These are phyloP conservation scores for Cicer cuneatum DNA, from an alignment of 306 rosid genomes.

Conservation along the genomic window DNA sequence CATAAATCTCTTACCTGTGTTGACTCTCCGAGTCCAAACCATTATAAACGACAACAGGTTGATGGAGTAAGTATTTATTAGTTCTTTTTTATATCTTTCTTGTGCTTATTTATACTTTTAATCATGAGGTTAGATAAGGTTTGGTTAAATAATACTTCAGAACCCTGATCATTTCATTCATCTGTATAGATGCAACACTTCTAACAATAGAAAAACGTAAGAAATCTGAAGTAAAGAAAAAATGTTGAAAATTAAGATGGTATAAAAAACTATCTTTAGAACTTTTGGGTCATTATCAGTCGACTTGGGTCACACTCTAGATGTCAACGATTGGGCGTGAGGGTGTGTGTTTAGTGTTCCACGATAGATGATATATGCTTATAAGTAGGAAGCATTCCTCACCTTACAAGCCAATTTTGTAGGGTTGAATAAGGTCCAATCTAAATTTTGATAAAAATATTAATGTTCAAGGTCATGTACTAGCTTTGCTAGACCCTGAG, in stretches of 20 bases:
- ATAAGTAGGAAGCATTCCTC: too few species aligned
- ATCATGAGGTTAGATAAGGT: slow-evolving; percentile 2
- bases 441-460: too few species aligned
- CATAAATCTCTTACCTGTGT: slow-evolving; percentile 53
- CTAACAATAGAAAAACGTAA: background rate
- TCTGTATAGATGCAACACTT: background rate
- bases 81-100: background rate
- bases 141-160: background rate
- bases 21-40: slow-evolving; percentile 45
- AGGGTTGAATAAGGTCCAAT: too few species aligned
- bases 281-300: too few species aligned
- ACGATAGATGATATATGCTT: too few species aligned
- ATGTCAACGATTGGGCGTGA: too few species aligned
- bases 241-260: background rate
- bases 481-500: too few species aligned
- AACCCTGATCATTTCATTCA: background rate
- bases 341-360: too few species aligned
- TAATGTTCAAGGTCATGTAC: too few species aligned
- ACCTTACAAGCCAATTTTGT: too few species aligned
- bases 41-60: slow-evolving; percentile 46
- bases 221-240: background rate
- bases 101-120: background rate
- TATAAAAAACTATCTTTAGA: too few species aligned
- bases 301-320: too few species aligned
- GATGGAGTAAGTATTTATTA: slow-evolving; percentile 52